Base-by-base conservation (phyloP, 306 rosid species). In the Acacia melanoxylon region DNA sequence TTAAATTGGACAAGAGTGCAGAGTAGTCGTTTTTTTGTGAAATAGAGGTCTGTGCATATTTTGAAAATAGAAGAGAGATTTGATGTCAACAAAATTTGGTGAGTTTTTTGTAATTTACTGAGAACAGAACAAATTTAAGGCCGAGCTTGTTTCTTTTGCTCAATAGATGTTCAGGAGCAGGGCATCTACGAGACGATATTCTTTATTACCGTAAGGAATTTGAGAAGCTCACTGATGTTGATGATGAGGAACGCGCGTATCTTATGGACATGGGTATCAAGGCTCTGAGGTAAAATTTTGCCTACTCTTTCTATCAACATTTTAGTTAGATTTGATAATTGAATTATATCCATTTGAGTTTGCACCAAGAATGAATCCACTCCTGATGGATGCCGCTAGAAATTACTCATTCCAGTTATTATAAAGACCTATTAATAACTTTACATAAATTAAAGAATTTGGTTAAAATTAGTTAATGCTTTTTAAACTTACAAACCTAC, bases 131-230 rank as follows among this genome's bases (percentile, higher is more conserved):
- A 63, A 63, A 14, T 71, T 2, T 10, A 73, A 29, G 72, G 63
- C 48, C 86, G 74, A 88, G 75, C 52, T 54, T 77, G 66, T 83
- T 78, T 33, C 63, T 75, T 83, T n/a, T 73, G 37, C 81, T 84
- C 67, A 76, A 87, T 68, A 94, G 98, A 87, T 94, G 97, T 86
- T 92, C 89, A 63, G 98, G 98, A 0, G 95, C 97, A 42, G 97
- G 97, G 80, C 91, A 94, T 88, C 81, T 94, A 20, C 89, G 93
- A 74, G 97, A 92, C 79, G 97, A 94, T 75, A 92, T 94, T 82
- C 91, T 89, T 72, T 74, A 88, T 85, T 92, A 92, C 84, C 81
- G 85, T 42, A 88, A 84, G 87, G 90, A 92, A 87, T 90, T 92
- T 72, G 82, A 83, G 80, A 92, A 89, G 86, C 84, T 81, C 66